phyloP scores from a whole-genome alignment of 2,329 filamentous ascomycete species.

The Trichoderma sp. region DNA sequence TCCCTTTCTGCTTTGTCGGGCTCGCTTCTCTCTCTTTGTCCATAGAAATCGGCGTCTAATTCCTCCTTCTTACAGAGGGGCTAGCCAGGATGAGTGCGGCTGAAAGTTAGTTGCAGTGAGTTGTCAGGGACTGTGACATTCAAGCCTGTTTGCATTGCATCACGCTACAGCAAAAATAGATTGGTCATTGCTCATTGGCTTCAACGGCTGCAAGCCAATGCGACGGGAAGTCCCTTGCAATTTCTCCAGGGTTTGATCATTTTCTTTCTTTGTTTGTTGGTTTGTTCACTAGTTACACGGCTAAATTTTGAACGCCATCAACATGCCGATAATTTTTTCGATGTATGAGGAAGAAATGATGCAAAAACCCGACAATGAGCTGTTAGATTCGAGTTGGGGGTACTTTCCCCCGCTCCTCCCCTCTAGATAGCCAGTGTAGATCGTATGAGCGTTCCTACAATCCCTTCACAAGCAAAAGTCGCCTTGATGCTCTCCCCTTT shows the following conservation, averaged over 20 bases:
- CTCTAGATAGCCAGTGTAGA: slow-evolving; percentile 29
- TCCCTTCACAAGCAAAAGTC: slow-evolving; percentile 82
- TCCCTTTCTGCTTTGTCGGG: neutral
- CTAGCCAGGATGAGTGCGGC: slow-evolving; percentile 13
- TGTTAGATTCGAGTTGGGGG: neutral
- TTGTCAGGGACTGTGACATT: slow-evolving; percentile 7
- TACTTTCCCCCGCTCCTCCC: too few species aligned
- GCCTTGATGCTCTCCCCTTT: slow-evolving; percentile 61
- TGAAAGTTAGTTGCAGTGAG: slow-evolving; percentile 16
- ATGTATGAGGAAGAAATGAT: neutral
- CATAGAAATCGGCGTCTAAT: neutral
- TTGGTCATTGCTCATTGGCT: slow-evolving; percentile 1
- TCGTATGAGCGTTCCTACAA: slow-evolving; percentile 63
- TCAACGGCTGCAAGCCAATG: slow-evolving; percentile 6
- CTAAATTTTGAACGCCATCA: neutral
- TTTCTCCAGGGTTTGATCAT: neutral
- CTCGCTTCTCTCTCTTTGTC: neutral
- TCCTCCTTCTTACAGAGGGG: slow-evolving; percentile 7
- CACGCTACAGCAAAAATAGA: slow-evolving; percentile 6
- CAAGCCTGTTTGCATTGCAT: slow-evolving; percentile 15
- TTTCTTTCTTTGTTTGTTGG: neutral
- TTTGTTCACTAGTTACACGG: neutral
- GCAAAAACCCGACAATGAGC: neutral
- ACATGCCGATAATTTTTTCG: neutral
- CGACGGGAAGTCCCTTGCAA: slow-evolving; percentile 3